These are phyloP conservation scores for Candida sakaeoensis DNA, from an alignment of 805 yeast species.

Conservation along the genomic window DNA sequence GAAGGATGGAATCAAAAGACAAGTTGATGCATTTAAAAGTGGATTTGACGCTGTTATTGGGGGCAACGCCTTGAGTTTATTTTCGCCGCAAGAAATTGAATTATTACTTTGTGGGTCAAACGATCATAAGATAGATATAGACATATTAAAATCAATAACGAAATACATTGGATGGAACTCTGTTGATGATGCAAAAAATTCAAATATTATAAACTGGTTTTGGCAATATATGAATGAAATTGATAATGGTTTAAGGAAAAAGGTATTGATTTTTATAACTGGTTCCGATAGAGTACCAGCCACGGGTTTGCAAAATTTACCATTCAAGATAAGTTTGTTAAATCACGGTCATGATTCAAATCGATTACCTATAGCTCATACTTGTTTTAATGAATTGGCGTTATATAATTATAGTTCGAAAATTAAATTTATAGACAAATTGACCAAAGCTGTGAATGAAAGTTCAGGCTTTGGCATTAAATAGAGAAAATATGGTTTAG, in stretches of 20 bases:
- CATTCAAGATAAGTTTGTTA: constrained; percentile 61
- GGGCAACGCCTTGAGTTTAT: constrained; percentile 74
- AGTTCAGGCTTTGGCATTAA: constrained; percentile 85
- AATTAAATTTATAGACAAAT: constrained; percentile 53
- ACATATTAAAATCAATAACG: constrained; percentile 65
- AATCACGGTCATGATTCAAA: constrained; percentile 31
- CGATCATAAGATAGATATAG: constrained; percentile 62
- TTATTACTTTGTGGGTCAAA: constrained; percentile 73
- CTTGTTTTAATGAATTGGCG: constrained; percentile 90
- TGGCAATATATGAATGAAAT: constrained; percentile 71
- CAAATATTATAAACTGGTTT: constrained; percentile 66
- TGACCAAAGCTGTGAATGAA: constrained; percentile 68
- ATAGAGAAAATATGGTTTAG: constrained; percentile 19
- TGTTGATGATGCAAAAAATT: constrained; percentile 32
- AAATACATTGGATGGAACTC: constrained; percentile 64
- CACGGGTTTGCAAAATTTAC: constrained; percentile 77
- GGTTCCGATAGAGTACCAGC: constrained; percentile 94
- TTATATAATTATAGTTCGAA: constrained; percentile 59
- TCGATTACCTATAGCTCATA: constrained; percentile 81
- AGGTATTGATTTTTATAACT: constrained; percentile 71
- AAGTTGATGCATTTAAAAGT: constrained; percentile 53
- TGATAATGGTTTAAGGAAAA: constrained; percentile 48
- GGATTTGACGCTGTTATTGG: constrained; percentile 80
- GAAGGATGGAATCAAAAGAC: constrained; percentile 48
- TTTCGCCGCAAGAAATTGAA: constrained; percentile 80